phyloP scores from a whole-genome alignment of 2,329 filamentous ascomycete species.

The Cladosporium sp. region DNA sequence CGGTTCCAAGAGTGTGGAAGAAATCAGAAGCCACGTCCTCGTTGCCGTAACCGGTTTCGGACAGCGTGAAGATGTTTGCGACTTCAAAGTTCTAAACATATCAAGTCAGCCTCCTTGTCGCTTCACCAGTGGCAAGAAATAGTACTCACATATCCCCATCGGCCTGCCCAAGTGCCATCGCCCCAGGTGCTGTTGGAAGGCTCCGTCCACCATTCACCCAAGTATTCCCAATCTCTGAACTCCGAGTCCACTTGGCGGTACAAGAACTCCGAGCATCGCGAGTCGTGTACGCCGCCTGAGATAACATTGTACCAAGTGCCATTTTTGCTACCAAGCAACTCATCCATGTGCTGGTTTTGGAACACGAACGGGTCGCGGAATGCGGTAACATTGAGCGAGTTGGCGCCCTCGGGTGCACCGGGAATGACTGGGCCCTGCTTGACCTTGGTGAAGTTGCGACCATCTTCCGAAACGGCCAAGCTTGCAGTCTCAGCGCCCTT shows the following conservation, averaged over 20 bases:
- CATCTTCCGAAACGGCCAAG: constrained; percentile 30
- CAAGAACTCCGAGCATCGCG: constrained; percentile 37
- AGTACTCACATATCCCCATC: constrained; percentile 25
- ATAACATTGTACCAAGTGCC: constrained; percentile 38
- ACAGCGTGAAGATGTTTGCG: constrained; percentile 39
- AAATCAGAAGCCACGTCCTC: constrained; percentile 31
- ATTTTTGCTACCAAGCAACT: constrained; percentile 29
- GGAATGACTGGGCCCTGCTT: constrained; percentile 36
- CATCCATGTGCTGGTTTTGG: constrained; percentile 36
- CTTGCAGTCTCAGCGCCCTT: constrained; percentile 44
- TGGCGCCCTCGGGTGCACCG: constrained; percentile 34
- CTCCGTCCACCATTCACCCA: constrained; percentile 40
- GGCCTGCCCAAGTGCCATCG: constrained; percentile 22
- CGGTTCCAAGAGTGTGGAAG: constrained; percentile 39
- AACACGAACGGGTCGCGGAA: constrained; percentile 43
- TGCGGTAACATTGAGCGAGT: constrained; percentile 35
- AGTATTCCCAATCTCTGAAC: constrained; percentile 37
- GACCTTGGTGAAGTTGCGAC: constrained; percentile 37
- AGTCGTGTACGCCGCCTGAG: constrained; percentile 33
- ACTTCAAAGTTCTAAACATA: constrained; percentile 41
- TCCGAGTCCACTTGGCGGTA: constrained; percentile 36
- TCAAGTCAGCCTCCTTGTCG: neutral
- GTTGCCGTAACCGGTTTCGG: constrained; percentile 36
- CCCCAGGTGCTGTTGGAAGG: constrained; percentile 19
- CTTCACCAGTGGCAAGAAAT: neutral